Conservation (phyloP, 2,329 filamentous ascomycete species). For the Penicillium sp. region DNA sequence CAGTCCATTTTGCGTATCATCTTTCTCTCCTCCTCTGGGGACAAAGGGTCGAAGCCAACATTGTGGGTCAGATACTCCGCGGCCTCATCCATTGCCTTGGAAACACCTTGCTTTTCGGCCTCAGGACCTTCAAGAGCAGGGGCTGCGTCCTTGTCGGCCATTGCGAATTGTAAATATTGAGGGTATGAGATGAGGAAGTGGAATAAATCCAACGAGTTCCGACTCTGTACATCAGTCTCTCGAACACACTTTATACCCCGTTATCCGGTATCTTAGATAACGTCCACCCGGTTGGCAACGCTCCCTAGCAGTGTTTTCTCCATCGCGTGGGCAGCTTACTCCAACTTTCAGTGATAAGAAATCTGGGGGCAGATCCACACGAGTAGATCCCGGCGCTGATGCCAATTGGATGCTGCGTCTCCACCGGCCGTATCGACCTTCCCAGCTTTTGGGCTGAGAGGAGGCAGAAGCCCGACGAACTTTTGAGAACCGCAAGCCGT, state of each 20-base stretch:
- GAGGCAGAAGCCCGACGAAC: neutral
- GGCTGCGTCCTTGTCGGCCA: neutral
- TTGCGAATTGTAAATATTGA: neutral
- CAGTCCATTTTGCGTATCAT: slow-evolving; percentile 60
- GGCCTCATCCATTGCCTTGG: slow-evolving; percentile 30
- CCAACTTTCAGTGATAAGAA: neutral
- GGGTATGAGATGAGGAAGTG: neutral
- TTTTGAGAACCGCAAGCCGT: neutral
- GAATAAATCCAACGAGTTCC: neutral
- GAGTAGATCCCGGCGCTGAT: neutral
- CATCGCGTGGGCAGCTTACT: neutral
- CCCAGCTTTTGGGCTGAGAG: neutral
- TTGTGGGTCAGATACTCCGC: slow-evolving; percentile 31
- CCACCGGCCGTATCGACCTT: slow-evolving; percentile 7
- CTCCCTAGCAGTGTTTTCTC: neutral
- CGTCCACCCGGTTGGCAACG: neutral
- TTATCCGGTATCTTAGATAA: neutral
- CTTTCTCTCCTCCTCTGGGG: slow-evolving; percentile 30
- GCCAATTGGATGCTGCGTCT: neutral
- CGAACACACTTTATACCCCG: neutral
- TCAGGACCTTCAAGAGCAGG: neutral
- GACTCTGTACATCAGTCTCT: neutral
- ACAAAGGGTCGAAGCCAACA: slow-evolving; percentile 26
- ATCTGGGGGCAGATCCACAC: neutral
- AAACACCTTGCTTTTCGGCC: neutral